Conservation (phyloP, 225 moss, liverwort and hornwort species). For the Rhytidiadelphus loreus region DNA sequence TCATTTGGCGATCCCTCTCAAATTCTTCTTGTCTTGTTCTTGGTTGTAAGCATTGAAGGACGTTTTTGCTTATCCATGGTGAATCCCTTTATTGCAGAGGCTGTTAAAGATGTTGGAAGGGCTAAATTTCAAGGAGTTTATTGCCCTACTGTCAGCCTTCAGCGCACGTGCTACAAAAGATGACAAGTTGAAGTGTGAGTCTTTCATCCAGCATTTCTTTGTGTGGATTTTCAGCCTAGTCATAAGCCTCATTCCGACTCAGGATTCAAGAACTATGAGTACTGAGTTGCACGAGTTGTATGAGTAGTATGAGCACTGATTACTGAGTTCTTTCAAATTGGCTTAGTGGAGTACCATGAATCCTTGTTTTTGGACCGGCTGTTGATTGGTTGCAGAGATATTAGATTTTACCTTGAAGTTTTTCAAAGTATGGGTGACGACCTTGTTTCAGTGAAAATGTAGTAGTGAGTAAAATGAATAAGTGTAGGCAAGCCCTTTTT, state of each 20-base stretch:
- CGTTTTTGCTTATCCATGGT: neutral
- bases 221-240: neutral
- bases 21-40: neutral
- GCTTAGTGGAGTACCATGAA: neutral
- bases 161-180: slow-evolving; percentile 59
- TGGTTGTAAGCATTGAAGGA: neutral
- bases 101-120: slow-evolving; percentile 83
- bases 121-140: slow-evolving; percentile 92
- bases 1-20: neutral
- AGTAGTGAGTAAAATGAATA: neutral
- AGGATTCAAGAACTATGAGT: neutral
- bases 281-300: neutral
- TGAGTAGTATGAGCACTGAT: neutral
- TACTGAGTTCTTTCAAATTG: neutral
- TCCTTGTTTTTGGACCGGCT: neutral
- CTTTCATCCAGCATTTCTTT: neutral
- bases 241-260: neutral
- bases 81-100: slow-evolving; percentile 37
- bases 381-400: neutral
- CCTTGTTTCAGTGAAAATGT: neutral
- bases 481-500: neutral
- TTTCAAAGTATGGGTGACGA: neutral
- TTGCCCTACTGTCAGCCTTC: slow-evolving; percentile 72
- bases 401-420: neutral
- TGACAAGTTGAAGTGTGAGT: slow-evolving; percentile 81